Base-by-base conservation (phyloP, 2,329 filamentous ascomycete genomes). In the Aspergillus ruber region DNA sequence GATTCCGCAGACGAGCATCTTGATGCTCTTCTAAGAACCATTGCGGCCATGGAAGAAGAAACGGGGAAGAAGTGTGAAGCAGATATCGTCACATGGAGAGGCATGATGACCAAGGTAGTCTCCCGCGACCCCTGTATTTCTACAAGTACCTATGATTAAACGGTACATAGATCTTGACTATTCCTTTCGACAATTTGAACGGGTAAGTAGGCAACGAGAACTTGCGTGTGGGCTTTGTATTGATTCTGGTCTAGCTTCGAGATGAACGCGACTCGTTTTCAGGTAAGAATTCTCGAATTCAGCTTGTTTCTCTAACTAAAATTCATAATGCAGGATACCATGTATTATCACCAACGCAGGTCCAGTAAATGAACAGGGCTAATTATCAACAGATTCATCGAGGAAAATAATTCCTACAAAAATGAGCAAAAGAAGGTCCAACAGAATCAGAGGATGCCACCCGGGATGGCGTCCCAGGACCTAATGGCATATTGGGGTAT, bases 21-120 rank as follows among this genome's bases (percentile, higher is more conserved):
- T 3, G 87, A 94, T 61, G 85, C 86, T 51, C 74, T 98, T 25
- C 74, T 98, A 18, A 83, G 81, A 50, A 85, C 90, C 1, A 81
- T 98, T 41, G 75, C 83, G 43, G 78, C 79, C 21, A 76, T 88
- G 55, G 93, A 97, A 69, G 76, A 83, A 64, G 75, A 82, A 55
- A 81, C 78, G 0, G 79, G 80, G 2, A 76, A 80, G 59, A 84
- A 79, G 61, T 83, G 85, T 27, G 83, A 90, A 51, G 85, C 86
- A 2, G 83, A 95, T 58, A 66, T 97, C 41, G 78, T 97, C 44
- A 97, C 91, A 1, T 98, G 91, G 91, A 78, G 93, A 60, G 93
- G 93, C 33, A 96, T 97, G 89, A 90, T 98, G 85, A 97, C 93
- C 53, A 98, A 96, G 78, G 89, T 90, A 64, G 45, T 68, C 45